Evolutionary conservation across 2,329 filamentous ascomycete species (phyloP).

Genomic region (Aureobasidium pullulans): DNA sequence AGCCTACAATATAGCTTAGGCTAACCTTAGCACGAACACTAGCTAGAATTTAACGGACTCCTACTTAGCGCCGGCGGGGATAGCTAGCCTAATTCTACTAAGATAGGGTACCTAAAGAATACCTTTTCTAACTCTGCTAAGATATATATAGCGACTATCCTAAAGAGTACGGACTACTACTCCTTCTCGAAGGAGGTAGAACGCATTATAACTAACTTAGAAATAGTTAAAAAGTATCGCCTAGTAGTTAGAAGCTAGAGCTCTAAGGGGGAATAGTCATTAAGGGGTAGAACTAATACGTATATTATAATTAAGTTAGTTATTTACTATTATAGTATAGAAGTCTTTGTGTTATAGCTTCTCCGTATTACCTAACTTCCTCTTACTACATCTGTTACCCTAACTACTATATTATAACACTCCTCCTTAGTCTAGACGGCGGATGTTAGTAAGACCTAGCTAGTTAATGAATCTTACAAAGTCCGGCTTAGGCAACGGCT

Average conservation of each 20-base stretch:
- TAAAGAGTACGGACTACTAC: too few species aligned
- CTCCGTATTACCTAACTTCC: background rate
- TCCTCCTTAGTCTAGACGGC: background rate
- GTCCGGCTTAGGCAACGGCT: background rate
- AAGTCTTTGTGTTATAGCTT: background rate
- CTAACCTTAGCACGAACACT: too few species aligned
- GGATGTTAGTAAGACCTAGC: background rate
- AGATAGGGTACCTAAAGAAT: too few species aligned
- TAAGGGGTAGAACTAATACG: background rate
- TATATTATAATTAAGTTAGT: background rate
- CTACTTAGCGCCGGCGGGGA: too few species aligned
- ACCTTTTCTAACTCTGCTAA: too few species aligned
- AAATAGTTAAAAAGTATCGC: background rate
- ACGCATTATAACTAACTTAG: too few species aligned
- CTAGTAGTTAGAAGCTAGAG: background rate
- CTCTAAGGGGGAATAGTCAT: background rate
- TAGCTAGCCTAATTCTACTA: too few species aligned
- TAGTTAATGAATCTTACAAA: background rate
- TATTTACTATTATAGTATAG: background rate
- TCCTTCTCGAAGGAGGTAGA: too few species aligned
- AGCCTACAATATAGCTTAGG: too few species aligned
- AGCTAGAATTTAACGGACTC: too few species aligned
- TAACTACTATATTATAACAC: background rate
- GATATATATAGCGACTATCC: too few species aligned
- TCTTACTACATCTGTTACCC: background rate